Base-by-base conservation (phyloP, 495 filamentous ascomycete genomes). In the Lasiosphaeriaceae sp. region DNA sequence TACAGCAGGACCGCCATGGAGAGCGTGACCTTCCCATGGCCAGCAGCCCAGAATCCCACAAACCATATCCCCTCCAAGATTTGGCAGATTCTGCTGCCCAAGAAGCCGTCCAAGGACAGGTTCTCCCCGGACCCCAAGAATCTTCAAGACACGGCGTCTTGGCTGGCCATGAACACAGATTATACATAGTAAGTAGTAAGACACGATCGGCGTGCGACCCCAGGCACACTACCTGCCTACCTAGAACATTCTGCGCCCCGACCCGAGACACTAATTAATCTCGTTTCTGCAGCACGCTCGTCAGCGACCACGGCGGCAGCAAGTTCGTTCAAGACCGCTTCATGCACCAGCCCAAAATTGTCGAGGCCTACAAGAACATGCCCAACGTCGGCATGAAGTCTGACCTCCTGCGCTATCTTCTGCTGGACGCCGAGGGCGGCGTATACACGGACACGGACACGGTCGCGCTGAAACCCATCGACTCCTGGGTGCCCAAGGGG, bases 71-170 rank as follows among this genome's bases (percentile, higher is more conserved):
- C 56, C 16, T 9, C 44, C 39, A 50, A 54, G 34, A 58, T 58
- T n/a, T 58, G 56, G 56, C 56, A 58, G 51, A 58, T 58, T 22
- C 16, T 58, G 44, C 35, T 58, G 34, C 56, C 50, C 11, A 58
- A 58, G 45, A 58, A 43, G 19, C 11, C 35, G 14, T 22, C 34
- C 1, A 3, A 6, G 14, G 0, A 26, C 12, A 43, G 22, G 17
- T 47, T 41, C 1, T 20, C 35, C 44, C 21, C 50, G 21, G 39
- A 58, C 7, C 45, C 56, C 22, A 24, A 53, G 19, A 53, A 12
- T 17, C 45, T 58, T 22, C 6, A 29, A 23, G 50, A 54, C 12
- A 58, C 51, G 17, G 31, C 56, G 2, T 31, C 44, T 2, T 58
- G 56, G 56, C 34, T 58, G 4, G 45, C 35, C 12, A 45, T 54